Percentiles rank a stretch among this genome's conserved stretches.
phyloP scores from a whole-genome alignment of 768 basidiomycete species.

The Leccinum incarnatum region DNA sequence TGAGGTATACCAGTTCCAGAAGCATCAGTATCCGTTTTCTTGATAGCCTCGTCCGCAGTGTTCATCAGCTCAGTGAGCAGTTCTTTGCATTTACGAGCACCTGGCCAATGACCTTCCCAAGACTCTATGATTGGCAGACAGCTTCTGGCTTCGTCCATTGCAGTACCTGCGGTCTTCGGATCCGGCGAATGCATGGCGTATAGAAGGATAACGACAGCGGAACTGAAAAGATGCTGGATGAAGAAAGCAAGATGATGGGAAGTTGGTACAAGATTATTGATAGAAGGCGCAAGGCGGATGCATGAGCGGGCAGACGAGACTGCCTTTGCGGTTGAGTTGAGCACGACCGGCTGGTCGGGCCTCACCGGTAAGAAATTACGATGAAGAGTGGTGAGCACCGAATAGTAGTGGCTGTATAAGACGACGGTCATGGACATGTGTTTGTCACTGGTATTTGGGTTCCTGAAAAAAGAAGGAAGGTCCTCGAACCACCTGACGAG shows the following conservation, averaged over 20 bases:
- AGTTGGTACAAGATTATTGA: slow-evolving; percentile 78
- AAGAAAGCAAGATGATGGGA: slow-evolving; percentile 88
- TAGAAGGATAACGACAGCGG: slow-evolving; percentile 78
- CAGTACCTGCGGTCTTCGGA: slow-evolving; percentile 56
- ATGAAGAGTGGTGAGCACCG: slow-evolving; percentile 81
- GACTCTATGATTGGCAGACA: slow-evolving; percentile 68
- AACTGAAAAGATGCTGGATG: slow-evolving; percentile 88
- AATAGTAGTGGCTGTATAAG: slow-evolving; percentile 87
- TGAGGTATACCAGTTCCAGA: slow-evolving; percentile 26
- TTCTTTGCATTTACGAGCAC: slow-evolving; percentile 84
- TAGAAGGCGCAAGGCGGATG: slow-evolving; percentile 80
- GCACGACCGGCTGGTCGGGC: slow-evolving; percentile 63
- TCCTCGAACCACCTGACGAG: slow-evolving; percentile 83
- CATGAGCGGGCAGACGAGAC: slow-evolving; percentile 83
- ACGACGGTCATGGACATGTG: slow-evolving; percentile 85
- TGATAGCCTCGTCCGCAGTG: slow-evolving; percentile 68
- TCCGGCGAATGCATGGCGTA: slow-evolving; percentile 85
- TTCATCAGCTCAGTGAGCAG: slow-evolving; percentile 65
- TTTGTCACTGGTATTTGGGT: slow-evolving; percentile 66
- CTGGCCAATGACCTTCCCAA: slow-evolving; percentile 88
- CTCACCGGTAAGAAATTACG: slow-evolving; percentile 84
- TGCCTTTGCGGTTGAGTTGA: slow-evolving; percentile 75
- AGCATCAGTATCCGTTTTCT: slow-evolving; percentile 22
- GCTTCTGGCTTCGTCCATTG: slow-evolving; percentile 81
- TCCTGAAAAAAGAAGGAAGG: slow-evolving; percentile 72